Evolutionary conservation across 331 rosid species (phyloP).

Genomic region (Acacia concinna): DNA sequence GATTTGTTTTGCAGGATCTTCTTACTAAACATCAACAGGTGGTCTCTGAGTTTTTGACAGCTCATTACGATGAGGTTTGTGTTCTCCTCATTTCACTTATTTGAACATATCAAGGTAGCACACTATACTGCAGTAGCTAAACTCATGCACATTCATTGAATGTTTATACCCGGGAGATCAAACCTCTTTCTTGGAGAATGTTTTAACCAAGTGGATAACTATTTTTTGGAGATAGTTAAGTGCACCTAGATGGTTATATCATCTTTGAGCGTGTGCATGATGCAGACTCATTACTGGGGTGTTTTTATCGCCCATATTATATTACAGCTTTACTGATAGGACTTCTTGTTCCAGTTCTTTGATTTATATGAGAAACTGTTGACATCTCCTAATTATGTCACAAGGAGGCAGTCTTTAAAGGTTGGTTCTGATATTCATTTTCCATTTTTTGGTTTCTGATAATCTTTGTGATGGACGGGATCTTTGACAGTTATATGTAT

Average conservation of each 20-base stretch:
- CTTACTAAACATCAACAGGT: constrained; percentile 78
- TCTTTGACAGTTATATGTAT: constrained; percentile 35
- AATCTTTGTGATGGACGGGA: constrained; percentile 16
- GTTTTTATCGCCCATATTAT: constrained; percentile 29
- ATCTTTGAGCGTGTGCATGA: constrained; percentile 31
- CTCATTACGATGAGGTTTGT: constrained; percentile 82
- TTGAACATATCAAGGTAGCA: constrained; percentile 31
- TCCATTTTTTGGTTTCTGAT: constrained; percentile 12
- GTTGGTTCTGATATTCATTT: constrained; percentile 46
- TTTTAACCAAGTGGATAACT: constrained; percentile 27
- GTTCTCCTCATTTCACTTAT: constrained; percentile 32
- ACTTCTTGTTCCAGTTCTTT: constrained; percentile 73
- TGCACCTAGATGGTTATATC: constrained; percentile 9
- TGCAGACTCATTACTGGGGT: constrained; percentile 28
- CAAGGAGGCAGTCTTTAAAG: constrained; percentile 98
- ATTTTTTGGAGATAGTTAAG: constrained; percentile 32
- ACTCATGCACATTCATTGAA: constrained; percentile 20
- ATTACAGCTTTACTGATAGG: constrained; percentile 43
- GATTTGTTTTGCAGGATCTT: constrained; percentile 71
- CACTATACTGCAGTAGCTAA: constrained; percentile 27
- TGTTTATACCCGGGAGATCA: constrained; percentile 27
- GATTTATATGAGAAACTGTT: constrained; percentile 81
- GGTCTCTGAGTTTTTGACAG: constrained; percentile 77
- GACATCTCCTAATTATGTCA: constrained; percentile 91
- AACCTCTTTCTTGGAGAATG: constrained; percentile 33